Conservation (phyloP, 2,329 filamentous ascomycete species). For the Epichloe baconii region DNA sequence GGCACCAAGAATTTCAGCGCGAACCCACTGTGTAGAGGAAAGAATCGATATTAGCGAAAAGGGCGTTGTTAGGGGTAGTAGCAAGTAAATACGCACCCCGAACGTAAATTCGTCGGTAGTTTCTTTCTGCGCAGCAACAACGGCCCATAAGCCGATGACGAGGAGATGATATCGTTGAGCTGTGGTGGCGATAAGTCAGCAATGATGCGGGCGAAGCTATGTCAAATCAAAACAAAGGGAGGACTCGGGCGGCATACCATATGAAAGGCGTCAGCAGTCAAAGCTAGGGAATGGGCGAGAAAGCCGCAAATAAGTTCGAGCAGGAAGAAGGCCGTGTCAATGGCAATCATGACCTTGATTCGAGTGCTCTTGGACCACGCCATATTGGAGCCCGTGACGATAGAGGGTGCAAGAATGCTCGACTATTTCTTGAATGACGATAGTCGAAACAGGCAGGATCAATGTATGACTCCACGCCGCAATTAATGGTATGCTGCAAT, state of each 20-base stretch:
- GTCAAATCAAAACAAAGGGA: neutral
- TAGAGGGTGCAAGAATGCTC: neutral
- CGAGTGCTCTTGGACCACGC: constrained; percentile 83
- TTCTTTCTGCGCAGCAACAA: constrained; percentile 72
- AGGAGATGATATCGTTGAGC: constrained; percentile 98
- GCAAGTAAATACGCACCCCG: constrained; percentile 46
- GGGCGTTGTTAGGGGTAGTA: neutral
- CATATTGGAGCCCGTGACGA: constrained; percentile 37
- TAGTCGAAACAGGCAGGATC: neutral
- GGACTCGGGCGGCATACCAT: constrained; percentile 47
- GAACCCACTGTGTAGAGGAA: constrained; percentile 58
- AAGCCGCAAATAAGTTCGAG: constrained; percentile 80
- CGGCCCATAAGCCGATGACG: constrained; percentile 86
- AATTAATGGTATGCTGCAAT: neutral
- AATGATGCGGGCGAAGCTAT: neutral
- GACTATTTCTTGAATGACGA: neutral
- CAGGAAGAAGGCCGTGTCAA: constrained; percentile 82
- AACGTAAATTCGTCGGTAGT: constrained; percentile 91
- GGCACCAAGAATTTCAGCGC: constrained; percentile 90
- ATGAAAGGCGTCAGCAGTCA: constrained; percentile 95
- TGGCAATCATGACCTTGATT: constrained; percentile 83
- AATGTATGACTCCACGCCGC: neutral
- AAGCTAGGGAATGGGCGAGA: constrained; percentile 76
- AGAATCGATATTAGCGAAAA: constrained; percentile 11
- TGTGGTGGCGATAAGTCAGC: constrained; percentile 19